phyloP scores from a whole-genome alignment of 306 rosid genomes.

The Inga oerstediana region DNA sequence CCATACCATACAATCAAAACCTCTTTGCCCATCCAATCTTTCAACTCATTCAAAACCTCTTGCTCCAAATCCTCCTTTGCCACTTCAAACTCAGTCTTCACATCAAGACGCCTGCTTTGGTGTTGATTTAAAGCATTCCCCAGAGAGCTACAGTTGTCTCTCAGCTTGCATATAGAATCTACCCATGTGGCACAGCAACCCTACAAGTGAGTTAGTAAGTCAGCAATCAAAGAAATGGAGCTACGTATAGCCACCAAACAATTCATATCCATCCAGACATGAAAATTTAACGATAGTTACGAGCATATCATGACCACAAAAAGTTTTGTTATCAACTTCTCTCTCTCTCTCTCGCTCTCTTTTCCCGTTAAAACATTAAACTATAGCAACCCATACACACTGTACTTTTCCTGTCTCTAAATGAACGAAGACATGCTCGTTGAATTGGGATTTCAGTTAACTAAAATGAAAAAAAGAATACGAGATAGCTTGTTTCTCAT shows the following conservation, averaged over 20 bases:
- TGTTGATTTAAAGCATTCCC: too few relatives aligned
- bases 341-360: too few relatives aligned
- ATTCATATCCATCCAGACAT: neutral
- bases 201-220: neutral
- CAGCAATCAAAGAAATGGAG: neutral
- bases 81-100: neutral
- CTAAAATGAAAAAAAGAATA: neutral
- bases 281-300: too few relatives aligned
- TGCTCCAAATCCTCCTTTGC: neutral
- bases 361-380: too few relatives aligned
- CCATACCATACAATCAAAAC: neutral
- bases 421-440: neutral
- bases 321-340: neutral
- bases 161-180: too few relatives aligned
- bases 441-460: neutral
- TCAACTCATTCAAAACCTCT: neutral
- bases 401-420: too few relatives aligned
- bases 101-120: too few relatives aligned
- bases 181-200: neutral
- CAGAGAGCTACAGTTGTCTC: too few relatives aligned
- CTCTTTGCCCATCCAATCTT: neutral
- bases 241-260: too few relatives aligned
- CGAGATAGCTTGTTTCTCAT: neutral
- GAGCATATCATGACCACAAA: neutral
- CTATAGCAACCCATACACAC: neutral